Conservation (phyloP, 116 monocot genomes). For the Zostera marina region DNA sequence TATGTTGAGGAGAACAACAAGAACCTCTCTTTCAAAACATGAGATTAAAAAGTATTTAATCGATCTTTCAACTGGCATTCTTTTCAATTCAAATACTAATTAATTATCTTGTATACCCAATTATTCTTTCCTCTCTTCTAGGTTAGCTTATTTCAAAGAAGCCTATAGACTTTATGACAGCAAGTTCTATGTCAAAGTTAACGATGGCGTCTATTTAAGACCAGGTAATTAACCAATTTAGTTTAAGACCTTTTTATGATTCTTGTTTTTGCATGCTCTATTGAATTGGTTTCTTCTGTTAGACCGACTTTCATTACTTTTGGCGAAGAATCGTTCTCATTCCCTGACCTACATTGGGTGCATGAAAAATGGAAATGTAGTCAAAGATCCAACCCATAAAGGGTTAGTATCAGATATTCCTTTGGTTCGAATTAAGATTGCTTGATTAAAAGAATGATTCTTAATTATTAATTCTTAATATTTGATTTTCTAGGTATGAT, state of each 20-base stretch:
- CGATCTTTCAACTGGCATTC: no score
- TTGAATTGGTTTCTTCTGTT: not conserved
- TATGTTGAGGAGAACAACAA: slow-evolving; percentile 75
- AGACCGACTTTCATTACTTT: slow-evolving; percentile 83
- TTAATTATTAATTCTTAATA: not conserved
- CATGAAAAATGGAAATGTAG: slow-evolving; percentile 97
- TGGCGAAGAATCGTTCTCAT: slow-evolving; percentile 69
- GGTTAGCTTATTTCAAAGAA: slow-evolving; percentile 90
- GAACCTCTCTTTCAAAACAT: slow-evolving; percentile 85
- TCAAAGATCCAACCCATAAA: slow-evolving; percentile 76
- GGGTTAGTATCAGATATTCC: slow-evolving; percentile 31
- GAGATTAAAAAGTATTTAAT: slow-evolving; percentile 8
- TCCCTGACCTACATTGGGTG: slow-evolving; percentile 80
- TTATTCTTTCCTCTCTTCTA: slow-evolving; percentile 29
- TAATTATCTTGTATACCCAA: slow-evolving; percentile 3
- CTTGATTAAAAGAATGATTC: not conserved
- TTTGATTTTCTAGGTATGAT: slow-evolving; percentile 85
- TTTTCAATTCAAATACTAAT: no score
- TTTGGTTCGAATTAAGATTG: no score
- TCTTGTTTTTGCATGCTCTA: no score
- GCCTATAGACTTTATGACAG: slow-evolving; percentile 73
- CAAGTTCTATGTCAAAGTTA: slow-evolving; percentile 86
- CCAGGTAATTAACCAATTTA: slow-evolving; percentile 42
- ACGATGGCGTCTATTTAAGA: slow-evolving; percentile 88
- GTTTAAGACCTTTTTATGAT: not conserved